Evolutionary conservation across 495 filamentous ascomycete species (phyloP).

Genomic region (Monascus purpureus): DNA sequence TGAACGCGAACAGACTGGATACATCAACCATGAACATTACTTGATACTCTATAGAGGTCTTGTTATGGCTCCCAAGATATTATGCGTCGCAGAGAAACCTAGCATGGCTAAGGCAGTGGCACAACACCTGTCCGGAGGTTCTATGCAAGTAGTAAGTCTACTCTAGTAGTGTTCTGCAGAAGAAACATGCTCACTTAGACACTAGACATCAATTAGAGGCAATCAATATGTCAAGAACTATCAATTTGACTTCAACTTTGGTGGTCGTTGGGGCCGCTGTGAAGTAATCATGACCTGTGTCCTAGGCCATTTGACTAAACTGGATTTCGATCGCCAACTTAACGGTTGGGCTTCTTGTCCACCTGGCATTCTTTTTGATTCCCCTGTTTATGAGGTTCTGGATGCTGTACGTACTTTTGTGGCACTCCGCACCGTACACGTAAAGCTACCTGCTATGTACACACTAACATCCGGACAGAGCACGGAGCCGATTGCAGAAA

Average conservation of each 20-base stretch:
- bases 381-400: slow-evolving; percentile 52
- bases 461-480: slow-evolving; percentile 36
- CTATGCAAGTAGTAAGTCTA: slow-evolving; percentile 49
- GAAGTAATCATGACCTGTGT: slow-evolving; percentile 88
- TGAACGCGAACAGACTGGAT: too few relatives aligned
- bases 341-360: slow-evolving; percentile 68
- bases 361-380: slow-evolving; percentile 70
- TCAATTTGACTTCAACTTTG: slow-evolving; percentile 78
- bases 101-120: slow-evolving; percentile 93
- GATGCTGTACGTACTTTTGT: slow-evolving; percentile 36
- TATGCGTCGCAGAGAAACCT: slow-evolving; percentile 95
- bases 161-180: too few relatives aligned
- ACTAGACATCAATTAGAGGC: slow-evolving; percentile 41
- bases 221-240: slow-evolving; percentile 88
- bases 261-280: slow-evolving; percentile 63
- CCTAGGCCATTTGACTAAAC: slow-evolving; percentile 62
- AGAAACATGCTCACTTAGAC: too few relatives aligned
- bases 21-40: too few relatives aligned
- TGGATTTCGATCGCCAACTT: slow-evolving; percentile 57
- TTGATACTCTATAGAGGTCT: too few relatives aligned
- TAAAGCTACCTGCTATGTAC: neutral
- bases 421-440: neutral
- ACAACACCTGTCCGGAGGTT: slow-evolving; percentile 68
- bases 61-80: slow-evolving; percentile 30
- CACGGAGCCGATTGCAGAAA: slow-evolving; percentile 65